Evolutionary conservation across 768 basidiomycete species (phyloP), one percentile per base, ranked within the genome.

Genomic region (Lentinula sp.): DNA sequence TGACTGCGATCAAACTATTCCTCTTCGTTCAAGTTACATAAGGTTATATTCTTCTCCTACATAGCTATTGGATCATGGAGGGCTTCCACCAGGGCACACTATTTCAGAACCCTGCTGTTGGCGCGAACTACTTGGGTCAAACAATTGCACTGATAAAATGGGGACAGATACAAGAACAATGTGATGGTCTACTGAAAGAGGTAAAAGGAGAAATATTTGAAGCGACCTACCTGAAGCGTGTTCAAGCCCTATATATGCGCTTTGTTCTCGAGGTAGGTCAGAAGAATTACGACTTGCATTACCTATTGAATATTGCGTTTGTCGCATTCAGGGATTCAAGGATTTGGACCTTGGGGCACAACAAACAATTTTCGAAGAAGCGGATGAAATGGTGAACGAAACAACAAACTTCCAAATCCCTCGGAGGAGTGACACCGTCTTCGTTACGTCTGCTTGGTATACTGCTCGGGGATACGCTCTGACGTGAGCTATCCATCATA

Each of bases 131-230:
- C 15, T 6, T 59, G 9, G 45, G 31, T 4, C 45, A 46, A 6
- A 46, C 58, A 21, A 40, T 59, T 18, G 49, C 48, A 35, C 18
- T 59, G 4, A 59, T 59, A 18, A 59, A 59, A 51, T 59, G 58
- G 58, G 58, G 46, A 8, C 11, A 11, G 49, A 15, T n/a, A 43
- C 37, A 39, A 39, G 43, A 32, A 21, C 43, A 49, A 9, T 39
- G 21, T 7, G 34, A 7, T 13, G 32, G 37, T 35, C n/a, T 51
- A 5, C 32, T 9, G 4, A 51, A 39, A 11, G 45, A 35, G 9
- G 18, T 50, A 15, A 28, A 46, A 6, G 58, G 48, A 23, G 48
- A 34, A 2, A 50, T 59, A 3, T 59, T 59, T 15, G 46, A 48
- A 34, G 46, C 50, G 10, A 59, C 46, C 16, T 59, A 50, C 45